Percentiles rank a stretch among this genome's conserved stretches.
Evolutionary conservation across 768 basidiomycete genomes (phyloP).

Genomic region (Phanerochaete sordida): DNA sequence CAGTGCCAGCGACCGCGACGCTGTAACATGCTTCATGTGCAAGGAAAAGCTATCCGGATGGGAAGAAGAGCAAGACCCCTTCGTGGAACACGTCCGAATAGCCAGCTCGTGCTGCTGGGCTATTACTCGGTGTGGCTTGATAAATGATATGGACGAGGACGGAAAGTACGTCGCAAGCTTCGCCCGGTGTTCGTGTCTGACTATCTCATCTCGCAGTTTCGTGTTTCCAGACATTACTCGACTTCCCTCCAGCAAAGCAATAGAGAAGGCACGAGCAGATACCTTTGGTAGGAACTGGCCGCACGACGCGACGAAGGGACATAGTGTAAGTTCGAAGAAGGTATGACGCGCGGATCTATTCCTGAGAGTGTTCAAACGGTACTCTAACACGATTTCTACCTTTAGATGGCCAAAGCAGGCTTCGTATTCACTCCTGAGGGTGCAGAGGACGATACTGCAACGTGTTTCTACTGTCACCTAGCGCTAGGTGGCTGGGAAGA

Average conservation of each 20-base stretch:
- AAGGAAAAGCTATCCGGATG: constrained; percentile 79
- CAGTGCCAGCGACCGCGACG: constrained; percentile 62
- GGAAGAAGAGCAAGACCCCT: constrained; percentile 84
- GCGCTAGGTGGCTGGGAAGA: constrained; percentile 84
- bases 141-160: constrained; percentile 50
- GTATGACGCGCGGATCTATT: constrained; percentile 31
- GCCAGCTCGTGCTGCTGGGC: constrained; percentile 83
- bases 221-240: constrained; percentile 55
- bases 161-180: constrained; percentile 43
- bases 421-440: constrained; percentile 76
- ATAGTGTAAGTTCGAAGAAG: constrained; percentile 70
- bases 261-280: constrained; percentile 70
- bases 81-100: constrained; percentile 75
- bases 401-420: constrained; percentile 85
- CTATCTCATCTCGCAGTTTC: constrained; percentile 40
- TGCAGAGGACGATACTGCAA: constrained; percentile 71
- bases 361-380: not conserved
- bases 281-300: constrained; percentile 68
- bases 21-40: constrained; percentile 83
- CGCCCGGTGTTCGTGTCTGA: not conserved
- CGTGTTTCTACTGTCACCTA: constrained; percentile 82
- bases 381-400: constrained; percentile 3
- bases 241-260: constrained; percentile 58
- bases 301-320: constrained; percentile 58
- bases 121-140: constrained; percentile 66